Evolutionary conservation across 2,329 filamentous ascomycete species (phyloP).

Genomic region (Fusarium sp.): DNA sequence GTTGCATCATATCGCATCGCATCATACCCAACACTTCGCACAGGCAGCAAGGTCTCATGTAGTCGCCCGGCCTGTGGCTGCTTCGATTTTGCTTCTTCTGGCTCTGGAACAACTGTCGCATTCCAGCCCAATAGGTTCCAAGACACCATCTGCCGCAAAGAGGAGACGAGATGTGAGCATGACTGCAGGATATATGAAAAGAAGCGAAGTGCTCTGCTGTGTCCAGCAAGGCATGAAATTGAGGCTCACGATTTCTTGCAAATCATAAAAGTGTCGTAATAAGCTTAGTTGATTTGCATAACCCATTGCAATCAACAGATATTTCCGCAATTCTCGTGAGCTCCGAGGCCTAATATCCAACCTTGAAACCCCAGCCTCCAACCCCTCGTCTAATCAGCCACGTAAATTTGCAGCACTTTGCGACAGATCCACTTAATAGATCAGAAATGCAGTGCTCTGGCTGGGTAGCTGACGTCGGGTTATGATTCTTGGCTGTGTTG

Average conservation of each 20-base stretch:
- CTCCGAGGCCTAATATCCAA: background rate
- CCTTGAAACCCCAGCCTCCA: slow-evolving; percentile 29
- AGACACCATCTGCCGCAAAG: slow-evolving; percentile 8
- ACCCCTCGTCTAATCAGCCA: slow-evolving; percentile 40
- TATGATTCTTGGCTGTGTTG: slow-evolving; percentile 22
- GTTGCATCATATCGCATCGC: slow-evolving; percentile 30
- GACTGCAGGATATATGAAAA: background rate
- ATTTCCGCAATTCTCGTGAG: background rate
- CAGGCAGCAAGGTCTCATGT: slow-evolving; percentile 1
- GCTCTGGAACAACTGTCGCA: background rate
- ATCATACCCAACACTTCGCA: slow-evolving; percentile 26
- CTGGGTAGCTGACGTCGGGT: slow-evolving; percentile 26
- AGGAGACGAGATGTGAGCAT: slow-evolving; percentile 19
- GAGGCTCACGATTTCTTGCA: background rate
- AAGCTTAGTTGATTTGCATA: background rate
- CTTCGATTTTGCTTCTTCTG: slow-evolving; percentile 27
- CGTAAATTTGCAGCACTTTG: slow-evolving; percentile 36
- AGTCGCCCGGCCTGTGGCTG: slow-evolving; percentile 13
- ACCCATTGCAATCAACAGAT: background rate
- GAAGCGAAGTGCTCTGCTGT: background rate
- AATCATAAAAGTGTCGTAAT: background rate
- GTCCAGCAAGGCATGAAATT: background rate
- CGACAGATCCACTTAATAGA: slow-evolving; percentile 17
- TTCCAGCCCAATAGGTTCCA: background rate
- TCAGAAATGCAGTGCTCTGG: slow-evolving; percentile 17